These are phyloP conservation scores for Quercus glauca DNA, from an alignment of 306 rosid species.

Conservation along the genomic window DNA sequence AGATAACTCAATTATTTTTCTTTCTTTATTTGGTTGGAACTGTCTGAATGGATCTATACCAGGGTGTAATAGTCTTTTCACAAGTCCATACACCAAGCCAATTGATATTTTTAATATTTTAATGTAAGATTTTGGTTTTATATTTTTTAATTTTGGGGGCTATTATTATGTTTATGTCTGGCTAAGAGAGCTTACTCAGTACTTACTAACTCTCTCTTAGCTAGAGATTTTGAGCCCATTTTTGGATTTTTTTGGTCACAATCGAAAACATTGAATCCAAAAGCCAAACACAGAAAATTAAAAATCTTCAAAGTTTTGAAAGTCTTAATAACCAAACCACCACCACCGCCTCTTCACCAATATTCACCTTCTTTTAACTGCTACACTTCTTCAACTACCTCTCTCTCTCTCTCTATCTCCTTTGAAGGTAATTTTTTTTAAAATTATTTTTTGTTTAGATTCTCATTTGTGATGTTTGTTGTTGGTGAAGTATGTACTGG, in stretches of 20 bases:
- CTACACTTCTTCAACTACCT: background rate
- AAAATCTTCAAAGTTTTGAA: background rate
- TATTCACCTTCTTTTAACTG: background rate
- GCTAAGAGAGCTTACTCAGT: background rate
- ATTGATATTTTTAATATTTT: no score
- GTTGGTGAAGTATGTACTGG: background rate
- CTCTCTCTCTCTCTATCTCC: background rate
- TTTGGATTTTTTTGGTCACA: background rate
- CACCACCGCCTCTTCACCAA: background rate
- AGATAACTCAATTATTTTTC: rapidly evolving
- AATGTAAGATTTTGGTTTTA: no score
- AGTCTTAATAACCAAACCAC: background rate
- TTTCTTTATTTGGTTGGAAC: no score
- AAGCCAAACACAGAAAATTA: conserved; percentile 7
- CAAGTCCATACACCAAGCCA: no score
- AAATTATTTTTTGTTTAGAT: background rate
- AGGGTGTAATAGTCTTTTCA: no score
- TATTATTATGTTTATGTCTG: no score
- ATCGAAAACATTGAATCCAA: conserved; percentile 24
- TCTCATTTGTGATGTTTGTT: background rate
- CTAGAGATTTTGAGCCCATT: conserved; percentile 41
- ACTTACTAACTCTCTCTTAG: background rate
- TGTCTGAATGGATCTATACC: no score
- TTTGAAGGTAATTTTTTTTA: background rate
- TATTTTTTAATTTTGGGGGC: no score